Base-by-base conservation (phyloP, 805 yeast species). In the Lachancea meyersii region DNA sequence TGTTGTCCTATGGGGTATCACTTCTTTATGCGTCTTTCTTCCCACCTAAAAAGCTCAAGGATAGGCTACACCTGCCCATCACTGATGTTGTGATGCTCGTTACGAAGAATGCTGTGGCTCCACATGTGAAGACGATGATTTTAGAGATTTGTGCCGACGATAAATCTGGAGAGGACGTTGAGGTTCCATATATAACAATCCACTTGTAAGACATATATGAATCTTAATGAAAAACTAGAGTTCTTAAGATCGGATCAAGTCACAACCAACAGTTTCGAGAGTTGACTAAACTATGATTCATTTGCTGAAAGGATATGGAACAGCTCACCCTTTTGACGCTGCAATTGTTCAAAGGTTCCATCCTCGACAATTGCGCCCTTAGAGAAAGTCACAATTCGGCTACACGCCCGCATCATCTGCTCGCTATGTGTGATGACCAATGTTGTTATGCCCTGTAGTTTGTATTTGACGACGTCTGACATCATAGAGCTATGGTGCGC, bases 141-240 rank as follows among this genome's bases (percentile, higher is more conserved):
- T 75, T 93, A 45, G 98, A 91, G 66, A 75, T 93, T 35, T 87
- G 96, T 62, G 85, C 91, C 48, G 97, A 93, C 57, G 98, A 93
- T 62, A 71, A 77, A 57, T 75, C 81, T 35, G 98, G 91, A 27
- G 97, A 93, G 61, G 98, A 93, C 61, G 96, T 88, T 17, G 97
- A 89, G 55, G 86, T 88, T 49, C 98, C 98, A 24, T 88, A 78
- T 60, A 76, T 89, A 48, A 79, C 85, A 44, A 76, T 89, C 44
- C 76, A 73, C 53, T 57, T 80, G 51, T 69, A 54, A 56, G 19
- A 32, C 14, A 6, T 32, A 19, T 5, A 11, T 16, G 18, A 18
- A 4, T 19, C 20, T 16, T 23, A 33, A 31, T 26, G 28, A 26
- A 14, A 26, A 5, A 5, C 13, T 26, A 5, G 13, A 14, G 6